Conservation (phyloP, 495 filamentous ascomycete genomes). For the Penicillium desertorum region DNA sequence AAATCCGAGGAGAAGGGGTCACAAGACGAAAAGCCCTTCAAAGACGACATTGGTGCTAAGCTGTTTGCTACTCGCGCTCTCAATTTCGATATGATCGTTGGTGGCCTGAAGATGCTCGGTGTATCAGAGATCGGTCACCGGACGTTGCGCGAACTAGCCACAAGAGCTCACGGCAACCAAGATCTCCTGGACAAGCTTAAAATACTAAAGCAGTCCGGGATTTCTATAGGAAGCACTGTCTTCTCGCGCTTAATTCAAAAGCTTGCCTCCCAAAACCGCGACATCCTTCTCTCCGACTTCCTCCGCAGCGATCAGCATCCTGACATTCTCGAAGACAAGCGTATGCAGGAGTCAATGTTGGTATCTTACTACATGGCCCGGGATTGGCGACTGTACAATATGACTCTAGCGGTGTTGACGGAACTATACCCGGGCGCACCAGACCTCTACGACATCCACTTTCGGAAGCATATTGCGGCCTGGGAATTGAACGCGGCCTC, state of each 20-base stretch:
- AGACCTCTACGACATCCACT: slow-evolving; percentile 42
- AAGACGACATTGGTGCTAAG: slow-evolving; percentile 65
- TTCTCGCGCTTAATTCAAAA: slow-evolving; percentile 60
- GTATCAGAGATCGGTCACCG: slow-evolving; percentile 67
- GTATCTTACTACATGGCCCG: slow-evolving; percentile 46
- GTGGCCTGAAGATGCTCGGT: slow-evolving; percentile 62
- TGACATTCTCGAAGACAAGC: slow-evolving; percentile 64
- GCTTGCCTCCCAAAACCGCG: slow-evolving; percentile 55
- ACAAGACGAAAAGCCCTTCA: slow-evolving; percentile 33
- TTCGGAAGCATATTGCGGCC: slow-evolving; percentile 44
- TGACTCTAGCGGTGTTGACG: slow-evolving; percentile 51
- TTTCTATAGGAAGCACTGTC: slow-evolving; percentile 56
- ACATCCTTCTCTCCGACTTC: slow-evolving; percentile 57
- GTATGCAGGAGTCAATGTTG: slow-evolving; percentile 58
- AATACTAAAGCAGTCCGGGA: slow-evolving; percentile 55
- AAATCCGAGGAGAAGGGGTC: slow-evolving; percentile 9
- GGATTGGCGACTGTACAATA: slow-evolving; percentile 54
- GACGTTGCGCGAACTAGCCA: slow-evolving; percentile 68
- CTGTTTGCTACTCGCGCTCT: slow-evolving; percentile 71
- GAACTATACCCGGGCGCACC: slow-evolving; percentile 32
- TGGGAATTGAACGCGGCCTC: slow-evolving; percentile 36
- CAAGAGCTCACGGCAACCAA: slow-evolving; percentile 54
- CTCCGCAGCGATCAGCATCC: slow-evolving; percentile 73
- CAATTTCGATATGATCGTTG: slow-evolving; percentile 62
- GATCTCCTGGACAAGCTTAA: slow-evolving; percentile 55